These are phyloP conservation scores for Nannizzia gypsea DNA, from an alignment of 2,329 filamentous ascomycete species.

Conservation along the genomic window DNA sequence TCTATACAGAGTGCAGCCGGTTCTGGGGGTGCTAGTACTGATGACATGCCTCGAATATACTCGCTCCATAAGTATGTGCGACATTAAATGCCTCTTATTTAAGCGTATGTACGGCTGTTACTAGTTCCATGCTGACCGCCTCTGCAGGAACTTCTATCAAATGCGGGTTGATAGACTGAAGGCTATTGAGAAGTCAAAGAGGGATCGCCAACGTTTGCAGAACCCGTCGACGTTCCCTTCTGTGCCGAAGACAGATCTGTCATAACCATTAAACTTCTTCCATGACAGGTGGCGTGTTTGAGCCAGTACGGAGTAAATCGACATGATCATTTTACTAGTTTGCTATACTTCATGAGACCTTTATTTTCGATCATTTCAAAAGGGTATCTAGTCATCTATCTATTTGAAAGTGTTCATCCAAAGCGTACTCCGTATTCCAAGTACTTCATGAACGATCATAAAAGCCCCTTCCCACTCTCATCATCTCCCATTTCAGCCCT, in stretches of 20 bases:
- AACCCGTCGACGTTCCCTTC: slow-evolving; percentile 74
- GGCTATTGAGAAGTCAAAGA: slow-evolving; percentile 65
- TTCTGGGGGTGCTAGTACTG: slow-evolving; percentile 27
- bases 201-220: slow-evolving; percentile 67
- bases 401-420: background rate
- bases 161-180: slow-evolving; percentile 69
- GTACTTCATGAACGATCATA: background rate
- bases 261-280: background rate
- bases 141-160: slow-evolving; percentile 64
- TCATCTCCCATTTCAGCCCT: background rate
- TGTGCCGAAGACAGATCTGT: slow-evolving; percentile 53
- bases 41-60: slow-evolving; percentile 69
- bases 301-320: too few relatives aligned
- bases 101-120: background rate
- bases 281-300: background rate
- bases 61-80: slow-evolving; percentile 59
- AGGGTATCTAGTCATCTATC: slow-evolving; percentile 1
- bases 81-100: background rate
- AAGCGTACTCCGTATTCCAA: background rate
- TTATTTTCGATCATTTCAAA: background rate
- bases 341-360: background rate
- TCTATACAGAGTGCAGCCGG: slow-evolving; percentile 36
- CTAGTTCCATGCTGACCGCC: background rate
- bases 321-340: background rate
- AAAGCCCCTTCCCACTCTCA: background rate